A percentile compares a stretch with the other conserved stretches of the same genome.
Evolutionary conservation across 129 eudicot genomes (phyloP).

Genomic region (Chrysanthemum makinoi): DNA sequence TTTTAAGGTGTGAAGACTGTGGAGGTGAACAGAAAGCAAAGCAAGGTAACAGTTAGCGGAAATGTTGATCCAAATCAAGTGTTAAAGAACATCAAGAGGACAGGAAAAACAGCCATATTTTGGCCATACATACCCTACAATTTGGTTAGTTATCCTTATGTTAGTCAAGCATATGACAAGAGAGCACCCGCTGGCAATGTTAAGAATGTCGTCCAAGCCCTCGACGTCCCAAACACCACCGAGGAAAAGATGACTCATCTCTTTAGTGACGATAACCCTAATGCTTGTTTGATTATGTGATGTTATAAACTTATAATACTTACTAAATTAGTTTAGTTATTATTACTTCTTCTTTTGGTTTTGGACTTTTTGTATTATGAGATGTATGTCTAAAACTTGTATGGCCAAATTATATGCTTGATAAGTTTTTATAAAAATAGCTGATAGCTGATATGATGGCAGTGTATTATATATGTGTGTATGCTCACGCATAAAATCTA

Average conservation of each 20-base stretch:
- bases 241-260: slow-evolving; percentile 57
- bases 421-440: not conserved
- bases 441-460: not conserved
- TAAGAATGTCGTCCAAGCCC: slow-evolving; percentile 57
- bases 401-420: not conserved
- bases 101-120: slow-evolving; percentile 85
- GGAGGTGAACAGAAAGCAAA: slow-evolving; percentile 71
- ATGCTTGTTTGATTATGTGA: slow-evolving; percentile 92
- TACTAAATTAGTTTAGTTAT: not conserved
- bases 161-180: slow-evolving; percentile 72
- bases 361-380: slow-evolving; percentile 13
- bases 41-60: slow-evolving; percentile 70
- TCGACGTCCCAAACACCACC: slow-evolving; percentile 43
- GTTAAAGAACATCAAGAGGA: slow-evolving; percentile 61
- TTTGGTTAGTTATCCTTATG: slow-evolving; percentile 57
- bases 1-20: slow-evolving; percentile 59
- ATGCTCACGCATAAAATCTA: slow-evolving; percentile 16
- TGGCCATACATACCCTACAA: slow-evolving; percentile 92
- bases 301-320: too few relatives aligned
- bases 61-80: slow-evolving; percentile 82
- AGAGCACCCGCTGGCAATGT: slow-evolving; percentile 90
- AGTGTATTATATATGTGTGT: not conserved
- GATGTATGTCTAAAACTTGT: slow-evolving; percentile 4
- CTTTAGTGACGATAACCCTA: slow-evolving; percentile 84
- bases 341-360: not conserved